Evolutionary conservation across 2,329 filamentous ascomycete genomes (phyloP).

Genomic region (Hypoxylon sp.): DNA sequence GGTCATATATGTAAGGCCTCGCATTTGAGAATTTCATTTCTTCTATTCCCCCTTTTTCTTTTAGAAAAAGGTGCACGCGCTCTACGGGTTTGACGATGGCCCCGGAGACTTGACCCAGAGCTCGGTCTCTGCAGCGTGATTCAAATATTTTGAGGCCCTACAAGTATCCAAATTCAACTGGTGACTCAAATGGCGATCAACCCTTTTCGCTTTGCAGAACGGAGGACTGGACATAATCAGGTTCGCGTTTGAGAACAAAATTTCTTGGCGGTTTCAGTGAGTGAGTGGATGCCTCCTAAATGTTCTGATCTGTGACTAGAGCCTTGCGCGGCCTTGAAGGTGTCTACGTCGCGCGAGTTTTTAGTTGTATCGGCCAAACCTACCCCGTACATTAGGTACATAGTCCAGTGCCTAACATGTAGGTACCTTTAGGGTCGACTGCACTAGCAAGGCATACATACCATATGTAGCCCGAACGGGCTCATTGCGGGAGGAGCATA

Average conservation of each 20-base stretch:
- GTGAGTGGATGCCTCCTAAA: not conserved
- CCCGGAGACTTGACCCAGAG: not conserved
- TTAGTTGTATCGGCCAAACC: not conserved
- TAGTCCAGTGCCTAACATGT: too few species aligned
- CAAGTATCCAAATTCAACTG: not conserved
- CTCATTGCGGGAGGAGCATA: too few species aligned
- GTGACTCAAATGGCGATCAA: not conserved
- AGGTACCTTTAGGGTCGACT: too few species aligned
- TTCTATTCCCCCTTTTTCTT: not conserved
- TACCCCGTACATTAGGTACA: too few species aligned
- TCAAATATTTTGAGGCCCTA: not conserved
- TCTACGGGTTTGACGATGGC: not conserved
- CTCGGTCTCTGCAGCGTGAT: not conserved
- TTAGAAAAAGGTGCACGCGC: too few species aligned
- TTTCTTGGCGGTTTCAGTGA: constrained; percentile 34
- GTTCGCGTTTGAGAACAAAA: constrained; percentile 12
- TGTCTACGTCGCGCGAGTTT: not conserved
- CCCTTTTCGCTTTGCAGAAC: not conserved
- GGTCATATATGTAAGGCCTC: too few species aligned
- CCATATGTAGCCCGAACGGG: too few species aligned
- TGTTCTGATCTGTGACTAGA: not conserved
- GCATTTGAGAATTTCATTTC: not conserved
- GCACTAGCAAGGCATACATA: too few species aligned
- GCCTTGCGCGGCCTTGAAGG: not conserved
- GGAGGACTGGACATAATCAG: constrained; percentile 5